These are phyloP conservation scores for Suillus weaverae DNA, from an alignment of 768 basidiomycete genomes.

Conservation along the genomic window DNA sequence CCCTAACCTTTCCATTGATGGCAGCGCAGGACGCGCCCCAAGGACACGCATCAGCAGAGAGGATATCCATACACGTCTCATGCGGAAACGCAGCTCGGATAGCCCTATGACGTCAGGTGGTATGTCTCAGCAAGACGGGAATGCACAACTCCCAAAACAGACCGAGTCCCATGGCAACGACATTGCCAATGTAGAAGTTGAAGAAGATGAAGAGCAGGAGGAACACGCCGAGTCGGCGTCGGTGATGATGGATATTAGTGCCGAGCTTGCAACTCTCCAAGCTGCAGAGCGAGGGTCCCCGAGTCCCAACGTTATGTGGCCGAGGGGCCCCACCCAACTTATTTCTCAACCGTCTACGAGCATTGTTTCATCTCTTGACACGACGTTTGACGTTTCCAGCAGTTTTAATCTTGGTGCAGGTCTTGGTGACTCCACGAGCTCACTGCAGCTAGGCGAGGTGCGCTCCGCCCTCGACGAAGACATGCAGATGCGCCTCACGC, in stretches of 20 bases:
- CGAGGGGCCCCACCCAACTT: conserved; percentile 16
- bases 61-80: conserved; percentile 50
- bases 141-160: neutral
- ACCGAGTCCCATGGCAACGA: neutral
- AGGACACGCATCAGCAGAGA: conserved; percentile 53
- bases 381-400: conserved; percentile 25
- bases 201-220: conserved; percentile 25
- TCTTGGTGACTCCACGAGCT: conserved; percentile 43
- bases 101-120: conserved; percentile 36
- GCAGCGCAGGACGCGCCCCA: conserved; percentile 19
- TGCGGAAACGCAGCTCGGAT: conserved; percentile 45
- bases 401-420: conserved; percentile 22
- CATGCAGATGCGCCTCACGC: conserved; percentile 48
- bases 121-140: neutral
- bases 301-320: conserved; percentile 20
- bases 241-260: conserved; percentile 37
- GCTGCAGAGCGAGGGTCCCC: conserved; percentile 34
- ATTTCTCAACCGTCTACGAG: conserved; percentile 13
- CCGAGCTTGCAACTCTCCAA: conserved; percentile 51
- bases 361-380: conserved; percentile 19
- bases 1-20: conserved; percentile 16
- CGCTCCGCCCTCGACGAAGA: conserved; percentile 68
- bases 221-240: conserved; percentile 34
- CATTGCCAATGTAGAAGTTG: conserved; percentile 15
- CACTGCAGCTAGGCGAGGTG: conserved; percentile 68